Evolutionary conservation across 2,329 filamentous ascomycete species (phyloP).

Genomic region (Penicillium sp.): DNA sequence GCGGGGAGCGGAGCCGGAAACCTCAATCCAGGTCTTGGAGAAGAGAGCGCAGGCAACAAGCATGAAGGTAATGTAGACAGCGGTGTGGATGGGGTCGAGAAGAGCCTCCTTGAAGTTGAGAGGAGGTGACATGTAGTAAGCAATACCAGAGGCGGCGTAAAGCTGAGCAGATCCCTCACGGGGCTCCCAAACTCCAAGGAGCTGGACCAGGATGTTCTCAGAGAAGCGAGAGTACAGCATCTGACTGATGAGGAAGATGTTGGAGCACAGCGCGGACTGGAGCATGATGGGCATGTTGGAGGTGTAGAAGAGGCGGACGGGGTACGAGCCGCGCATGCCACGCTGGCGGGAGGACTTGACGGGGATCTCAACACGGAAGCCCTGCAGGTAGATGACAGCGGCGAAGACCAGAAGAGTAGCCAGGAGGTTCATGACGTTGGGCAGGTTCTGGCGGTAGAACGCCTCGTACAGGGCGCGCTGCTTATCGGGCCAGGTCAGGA

Average conservation of each 20-base stretch:
- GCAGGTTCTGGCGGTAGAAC: constrained; percentile 98
- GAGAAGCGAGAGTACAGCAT: constrained; percentile 99
- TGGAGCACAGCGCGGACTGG: constrained; percentile 95
- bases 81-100: constrained; percentile 91
- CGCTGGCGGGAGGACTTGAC: constrained; percentile 99
- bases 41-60: constrained; percentile 93
- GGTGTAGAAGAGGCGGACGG: constrained; percentile 97
- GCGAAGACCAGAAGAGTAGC: constrained; percentile 89
- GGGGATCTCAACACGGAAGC: constrained; percentile 98
- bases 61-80: constrained; percentile 95
- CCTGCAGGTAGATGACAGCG: constrained; percentile 96
- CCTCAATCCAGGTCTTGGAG: constrained; percentile 99
- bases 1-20: constrained; percentile 91
- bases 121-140: constrained; percentile 99
- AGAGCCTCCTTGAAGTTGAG: constrained; percentile 96
- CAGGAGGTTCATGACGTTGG: constrained; percentile 98
- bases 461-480: constrained; percentile 95
- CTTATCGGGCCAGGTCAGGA: constrained; percentile 99
- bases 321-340: constrained; percentile 95
- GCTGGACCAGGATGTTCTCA: constrained; percentile 93
- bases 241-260: constrained; percentile 97
- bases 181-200: constrained; percentile 97
- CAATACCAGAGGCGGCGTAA: constrained; percentile 81
- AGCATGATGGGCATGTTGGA: constrained; percentile 99
- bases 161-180: constrained; percentile 91